These are phyloP conservation scores for Halocafeteria seosinensis DNA, from an alignment of 108 stramenopile species.

Conservation along the genomic window DNA sequence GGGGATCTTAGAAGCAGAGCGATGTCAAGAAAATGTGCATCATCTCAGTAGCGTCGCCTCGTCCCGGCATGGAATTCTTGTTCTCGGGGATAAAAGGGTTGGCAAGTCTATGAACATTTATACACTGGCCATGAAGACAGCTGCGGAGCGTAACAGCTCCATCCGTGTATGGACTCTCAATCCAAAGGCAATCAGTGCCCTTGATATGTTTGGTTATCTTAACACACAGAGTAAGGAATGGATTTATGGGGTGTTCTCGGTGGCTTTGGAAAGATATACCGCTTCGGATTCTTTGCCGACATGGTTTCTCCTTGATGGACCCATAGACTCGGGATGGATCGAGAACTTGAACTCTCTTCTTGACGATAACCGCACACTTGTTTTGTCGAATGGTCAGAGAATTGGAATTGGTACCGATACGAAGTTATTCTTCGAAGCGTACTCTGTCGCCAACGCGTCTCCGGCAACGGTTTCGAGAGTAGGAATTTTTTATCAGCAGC, in stretches of 20 bases:
- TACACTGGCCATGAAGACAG: conserved; percentile 11
- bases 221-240: conserved; percentile 41
- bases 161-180: conserved; percentile 38
- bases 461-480: conserved; percentile 44
- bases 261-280: conserved; percentile 40
- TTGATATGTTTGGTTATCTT: conserved; percentile 44
- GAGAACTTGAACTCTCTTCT: conserved; percentile 49
- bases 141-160: not conserved
- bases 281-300: conserved; percentile 17
- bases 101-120: conserved; percentile 36
- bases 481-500: conserved; percentile 39
- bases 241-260: conserved; percentile 43
- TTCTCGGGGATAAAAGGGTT: conserved; percentile 37
- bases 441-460: conserved; percentile 39
- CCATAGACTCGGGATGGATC: conserved; percentile 46
- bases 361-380: conserved; percentile 47
- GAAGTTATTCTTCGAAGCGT: conserved; percentile 40
- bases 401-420: conserved; percentile 47
- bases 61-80: conserved; percentile 44
- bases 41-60: conserved; percentile 40
- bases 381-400: conserved; percentile 45
- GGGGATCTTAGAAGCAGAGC: conserved; percentile 33
- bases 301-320: conserved; percentile 46
- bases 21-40: no score
- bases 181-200: conserved; percentile 43